Base-by-base conservation (phyloP, 345 rosid species). In the Garcia nutans region DNA sequence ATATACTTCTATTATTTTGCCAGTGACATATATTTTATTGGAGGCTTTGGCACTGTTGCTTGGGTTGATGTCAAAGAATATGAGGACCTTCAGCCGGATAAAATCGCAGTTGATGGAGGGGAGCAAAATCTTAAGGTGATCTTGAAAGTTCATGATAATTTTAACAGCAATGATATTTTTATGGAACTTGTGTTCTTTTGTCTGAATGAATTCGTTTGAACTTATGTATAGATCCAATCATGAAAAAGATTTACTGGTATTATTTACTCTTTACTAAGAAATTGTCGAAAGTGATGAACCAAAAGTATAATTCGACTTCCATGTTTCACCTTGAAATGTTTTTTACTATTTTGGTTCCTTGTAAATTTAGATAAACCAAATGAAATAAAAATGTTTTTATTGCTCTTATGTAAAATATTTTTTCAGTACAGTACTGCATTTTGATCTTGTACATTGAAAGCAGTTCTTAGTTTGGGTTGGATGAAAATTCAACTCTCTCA, bases 21-120 rank as follows among this genome's bases (percentile, higher is more conserved):
- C 78, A 93, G 98, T 80, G 99, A 96, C 84, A 92, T 96, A 80
- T 96, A 96, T 81, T 96, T 96, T 84, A 92, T 96, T 74, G 99
- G 99, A 65, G 99, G 98, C 74, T 96, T 96, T 80, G 99, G 99
- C 75, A 93, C 98, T 54, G 97, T 93, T 77, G 98, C 99, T 26
- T 96, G 99, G 99, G 90, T 96, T 11, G 92, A 93, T 82, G 97
- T 93, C 67, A 86, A 85, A 79, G 98, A 96, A 83, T 93, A 92
- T 1, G 97, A 93, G 73, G 82, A 85, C 45, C 82, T 96, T 80
- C 84, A 83, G 42, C 99, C 98, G 22, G 98, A 96, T 81, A 96
- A 88, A 85, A 96, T 93, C 82, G 98, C 99, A 63, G 97, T 91
- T 47, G 90, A 93, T 82, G 99, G 98, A 49, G 97, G 91, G n/a